Evolutionary conservation across 805 yeast genomes (phyloP), one percentile per base, ranked within the genome.

Genomic region (Candida qinlingensis): DNA sequence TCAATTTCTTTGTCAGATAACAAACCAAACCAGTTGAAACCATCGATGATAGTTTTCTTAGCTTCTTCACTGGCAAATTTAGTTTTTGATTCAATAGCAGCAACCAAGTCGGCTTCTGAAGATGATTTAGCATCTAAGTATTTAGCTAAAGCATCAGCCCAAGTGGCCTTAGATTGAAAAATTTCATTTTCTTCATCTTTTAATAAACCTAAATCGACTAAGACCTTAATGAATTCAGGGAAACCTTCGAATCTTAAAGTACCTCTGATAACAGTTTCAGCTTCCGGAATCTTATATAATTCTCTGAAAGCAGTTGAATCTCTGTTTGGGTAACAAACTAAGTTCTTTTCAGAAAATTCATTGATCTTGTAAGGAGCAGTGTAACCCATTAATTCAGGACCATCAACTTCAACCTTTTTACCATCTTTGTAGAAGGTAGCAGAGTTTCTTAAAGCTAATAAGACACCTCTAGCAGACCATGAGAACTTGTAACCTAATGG

Each of bases 401-500:
- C 89, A 50, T 79, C 75, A 63, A 94, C 83, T 42, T 81, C 78
- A 51, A 77, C 96, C 57, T 88, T 70, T 65, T 88, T 69, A 64
- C 97, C 97, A 64, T 89, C 84, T 71, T 85, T 73, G 80, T 84
- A 92, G 76, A 82, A 92, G 61, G 81, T 82, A 55, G 98, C 99
- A 54, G 85, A 74, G 76, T 94, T 95, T 79, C 96, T 85, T 66
- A 94, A 79, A 19, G 99, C 99, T 63, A 94, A 79, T 65, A 94
- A 74, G 39, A 94, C 98, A 72, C 99, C 99, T 72, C 99, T 84
- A 36, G 98, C 91, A 33, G 97, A 89, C 99, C 99, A 94, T 39
- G 98, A 91, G 74, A 94, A 94, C 77, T 94, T 94, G 82, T 94
- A 94, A 60, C 99, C 99, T 67, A 94, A 77, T 50, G 99, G 99